Conservation (phyloP, 2,329 filamentous ascomycete genomes). For the Zymoseptoria passerinii region DNA sequence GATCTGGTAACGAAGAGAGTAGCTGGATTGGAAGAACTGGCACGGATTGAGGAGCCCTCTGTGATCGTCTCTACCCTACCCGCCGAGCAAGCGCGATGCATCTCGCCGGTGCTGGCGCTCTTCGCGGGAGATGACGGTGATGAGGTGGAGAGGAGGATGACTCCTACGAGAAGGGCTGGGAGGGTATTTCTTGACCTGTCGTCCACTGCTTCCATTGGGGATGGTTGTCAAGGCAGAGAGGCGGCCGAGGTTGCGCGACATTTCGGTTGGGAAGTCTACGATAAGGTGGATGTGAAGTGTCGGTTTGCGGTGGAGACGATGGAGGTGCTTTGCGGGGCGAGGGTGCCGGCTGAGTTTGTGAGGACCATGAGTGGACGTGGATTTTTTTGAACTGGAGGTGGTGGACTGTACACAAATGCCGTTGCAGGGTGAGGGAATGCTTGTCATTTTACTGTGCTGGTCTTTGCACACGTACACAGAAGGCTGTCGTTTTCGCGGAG, state of each 20-base stretch:
- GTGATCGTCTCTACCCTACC: slow-evolving; percentile 72
- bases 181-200: slow-evolving; percentile 72
- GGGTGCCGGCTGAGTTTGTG: slow-evolving; percentile 75
- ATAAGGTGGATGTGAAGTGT: slow-evolving; percentile 68
- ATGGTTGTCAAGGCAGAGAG: slow-evolving; percentile 34
- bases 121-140: slow-evolving; percentile 35
- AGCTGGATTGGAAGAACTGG: slow-evolving; percentile 67
- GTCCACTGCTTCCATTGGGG: too few relatives aligned
- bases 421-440: background rate
- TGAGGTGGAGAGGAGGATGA: background rate
- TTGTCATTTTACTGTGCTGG: background rate
- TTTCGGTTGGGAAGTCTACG: slow-evolving; percentile 72
- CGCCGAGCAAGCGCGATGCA: slow-evolving; percentile 68
- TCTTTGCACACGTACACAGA: background rate
- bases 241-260: slow-evolving; percentile 61
- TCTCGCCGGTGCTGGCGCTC: slow-evolving; percentile 67
- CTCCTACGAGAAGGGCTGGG: slow-evolving; percentile 18
- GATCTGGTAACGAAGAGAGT: slow-evolving; percentile 57
- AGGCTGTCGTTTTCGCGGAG: background rate
- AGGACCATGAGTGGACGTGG: slow-evolving; percentile 56
- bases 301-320: slow-evolving; percentile 80
- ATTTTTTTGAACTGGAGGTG: background rate
- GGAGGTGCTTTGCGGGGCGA: slow-evolving; percentile 70
- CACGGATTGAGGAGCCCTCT: slow-evolving; percentile 70
- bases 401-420: background rate